phyloP scores from a whole-genome alignment of 192 early-diverging fungal genomes.

The Umbelopsis isabellina region DNA sequence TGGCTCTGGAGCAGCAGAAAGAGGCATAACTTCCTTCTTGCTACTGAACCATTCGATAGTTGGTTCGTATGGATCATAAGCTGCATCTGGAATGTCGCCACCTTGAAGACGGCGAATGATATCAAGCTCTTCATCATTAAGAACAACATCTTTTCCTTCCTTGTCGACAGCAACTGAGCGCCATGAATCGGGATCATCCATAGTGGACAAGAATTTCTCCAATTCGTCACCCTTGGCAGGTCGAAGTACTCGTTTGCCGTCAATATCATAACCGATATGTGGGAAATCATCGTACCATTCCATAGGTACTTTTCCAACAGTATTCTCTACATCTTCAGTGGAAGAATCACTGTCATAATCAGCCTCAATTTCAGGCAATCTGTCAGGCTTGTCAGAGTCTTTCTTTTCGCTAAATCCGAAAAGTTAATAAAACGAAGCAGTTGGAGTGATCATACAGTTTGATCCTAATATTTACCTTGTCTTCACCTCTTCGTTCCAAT shows the following conservation, averaged over 20 bases:
- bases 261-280: slow-evolving; percentile 95
- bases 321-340: slow-evolving; percentile 90
- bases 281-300: slow-evolving; percentile 98
- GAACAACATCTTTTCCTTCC: slow-evolving; percentile 80
- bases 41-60: slow-evolving; percentile 96
- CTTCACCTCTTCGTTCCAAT: slow-evolving; percentile 43
- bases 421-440: slow-evolving; percentile 47
- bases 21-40: slow-evolving; percentile 78
- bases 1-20: slow-evolving; percentile 89
- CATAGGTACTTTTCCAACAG: slow-evolving; percentile 94
- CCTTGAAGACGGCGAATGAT: slow-evolving; percentile 90
- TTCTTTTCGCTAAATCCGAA: slow-evolving; percentile 40
- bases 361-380: slow-evolving; percentile 88
- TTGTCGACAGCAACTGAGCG: slow-evolving; percentile 82
- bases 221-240: slow-evolving; percentile 92
- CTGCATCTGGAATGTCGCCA: slow-evolving; percentile 78
- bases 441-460: slow-evolving; percentile 30
- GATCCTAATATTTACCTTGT: slow-evolving; percentile 36
- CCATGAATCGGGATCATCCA: slow-evolving; percentile 95
- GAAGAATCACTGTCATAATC: slow-evolving; percentile 92
- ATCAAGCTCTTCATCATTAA: slow-evolving; percentile 90
- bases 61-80: slow-evolving; percentile 90
- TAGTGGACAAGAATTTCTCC: slow-evolving; percentile 87
- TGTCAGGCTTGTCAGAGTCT: slow-evolving; percentile 33
- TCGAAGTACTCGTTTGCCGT: slow-evolving; percentile 90